Base-by-base conservation (phyloP, 768 basidiomycete species). In the Russula emetica region DNA sequence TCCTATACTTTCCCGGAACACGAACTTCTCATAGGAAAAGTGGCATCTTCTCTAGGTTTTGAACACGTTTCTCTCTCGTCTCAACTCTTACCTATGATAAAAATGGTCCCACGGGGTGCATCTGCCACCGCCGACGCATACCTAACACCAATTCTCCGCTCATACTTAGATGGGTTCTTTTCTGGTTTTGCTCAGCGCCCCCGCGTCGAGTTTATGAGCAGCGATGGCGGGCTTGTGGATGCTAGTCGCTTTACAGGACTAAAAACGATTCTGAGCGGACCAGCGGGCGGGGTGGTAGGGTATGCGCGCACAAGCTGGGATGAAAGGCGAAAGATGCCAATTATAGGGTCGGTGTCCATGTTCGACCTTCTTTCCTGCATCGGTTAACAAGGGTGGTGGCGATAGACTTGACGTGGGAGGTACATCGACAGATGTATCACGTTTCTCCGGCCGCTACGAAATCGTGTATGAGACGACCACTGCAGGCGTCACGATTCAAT, bases 51-150 rank as follows among this genome's bases (percentile, higher is more conserved):
- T 53, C 72, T 96, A 5, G 95, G 95, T n/a, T 98, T 98, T 74
- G 79, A 80, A 6, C 93, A 97, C 51, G 84, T 98, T 69, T 95
- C 93, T 2, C 85, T 92, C 69, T 95, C 94, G 0, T 87, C 91
- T 2, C 84, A 87, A 65, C 79, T 95, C n/a, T 81, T 92, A 32
- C 90, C 93, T 3, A 93, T 93, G 90, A 95, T 96, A 79, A 94
- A 94, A 76, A 90, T 95, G 82, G 92, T 97, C 11, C 90, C 94
- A 1, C 88, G 95, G 0, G 95, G 93, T 2, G 86, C 90, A 11
- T 96, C 93, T 0, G 90, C 92, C 0, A 95, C 94, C 0, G 95
- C 93, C 0, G 95, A 98, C 69, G 95, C 95, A 0, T 98, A 98
- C 74, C 85, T 98, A 44, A 97, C 94, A 0, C 95, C 95, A 16